phyloP scores from a whole-genome alignment of 441 rosid species.

The Cnidoscolus chayamansa region DNA sequence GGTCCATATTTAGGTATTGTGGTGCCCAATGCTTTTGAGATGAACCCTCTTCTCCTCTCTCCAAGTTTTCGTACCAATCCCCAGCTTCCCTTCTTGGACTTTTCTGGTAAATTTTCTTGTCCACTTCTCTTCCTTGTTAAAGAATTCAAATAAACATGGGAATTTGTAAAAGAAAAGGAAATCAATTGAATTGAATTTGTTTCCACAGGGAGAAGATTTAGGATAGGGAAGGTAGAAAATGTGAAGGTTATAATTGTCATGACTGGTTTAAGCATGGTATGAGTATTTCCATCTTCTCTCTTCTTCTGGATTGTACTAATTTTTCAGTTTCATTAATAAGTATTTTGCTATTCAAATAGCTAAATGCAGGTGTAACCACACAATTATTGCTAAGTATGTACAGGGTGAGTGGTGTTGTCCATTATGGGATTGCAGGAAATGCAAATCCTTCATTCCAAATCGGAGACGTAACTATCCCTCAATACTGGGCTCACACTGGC shows the following conservation, averaged over 20 bases:
- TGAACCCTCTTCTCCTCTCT: constrained; percentile 67
- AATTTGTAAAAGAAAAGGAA: too few species aligned
- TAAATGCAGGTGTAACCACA: constrained; percentile 66
- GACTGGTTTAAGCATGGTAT: constrained; percentile 71
- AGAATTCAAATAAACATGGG: too few species aligned
- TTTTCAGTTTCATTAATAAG: too few species aligned
- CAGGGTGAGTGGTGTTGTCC: constrained; percentile 54
- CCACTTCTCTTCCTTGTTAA: too few species aligned
- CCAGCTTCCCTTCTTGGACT: constrained; percentile 42
- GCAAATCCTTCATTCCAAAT: constrained; percentile 56
- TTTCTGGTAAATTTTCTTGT: constrained; percentile 36
- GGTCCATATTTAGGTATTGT: constrained; percentile 56
- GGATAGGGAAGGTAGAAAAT: constrained; percentile 40
- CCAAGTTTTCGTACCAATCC: constrained; percentile 36
- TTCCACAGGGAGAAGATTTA: constrained; percentile 50
- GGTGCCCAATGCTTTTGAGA: constrained; percentile 60
- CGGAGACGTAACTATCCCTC: constrained; percentile 68
- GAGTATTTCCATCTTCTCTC: not conserved
- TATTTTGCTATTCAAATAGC: constrained; percentile 22
- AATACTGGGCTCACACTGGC: constrained; percentile 69
- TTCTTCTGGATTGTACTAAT: not conserved
- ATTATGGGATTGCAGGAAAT: constrained; percentile 72
- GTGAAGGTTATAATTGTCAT: constrained; percentile 49
- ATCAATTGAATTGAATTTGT: too few species aligned
- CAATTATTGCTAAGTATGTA: constrained; percentile 49